phyloP scores from a whole-genome alignment of 139 green algal genomes.

The Chlorella sorokiniana region DNA sequence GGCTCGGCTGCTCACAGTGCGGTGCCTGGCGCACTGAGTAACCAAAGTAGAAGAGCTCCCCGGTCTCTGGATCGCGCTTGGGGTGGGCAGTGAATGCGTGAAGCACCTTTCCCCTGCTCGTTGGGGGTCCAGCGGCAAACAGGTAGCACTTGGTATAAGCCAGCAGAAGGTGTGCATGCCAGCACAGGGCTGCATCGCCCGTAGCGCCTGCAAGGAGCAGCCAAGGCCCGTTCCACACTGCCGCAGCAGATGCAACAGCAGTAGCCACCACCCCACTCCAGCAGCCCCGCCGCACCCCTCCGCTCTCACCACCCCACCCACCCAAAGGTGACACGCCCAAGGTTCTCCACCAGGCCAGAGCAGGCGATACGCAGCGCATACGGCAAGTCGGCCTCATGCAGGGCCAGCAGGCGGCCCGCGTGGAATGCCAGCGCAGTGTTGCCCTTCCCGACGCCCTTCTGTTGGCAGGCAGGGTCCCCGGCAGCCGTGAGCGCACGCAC shows the following conservation, averaged over 20 bases:
- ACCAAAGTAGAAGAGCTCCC: conserved; percentile 47
- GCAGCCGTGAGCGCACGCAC: background rate
- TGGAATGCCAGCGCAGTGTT: conserved; percentile 79
- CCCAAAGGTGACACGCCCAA: conserved; percentile 51
- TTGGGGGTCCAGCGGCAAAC: background rate
- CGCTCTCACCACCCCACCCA: no score
- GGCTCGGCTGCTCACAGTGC: conserved; percentile 18
- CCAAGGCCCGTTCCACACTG: no score
- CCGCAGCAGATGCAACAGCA: no score
- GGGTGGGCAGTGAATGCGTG: conserved; percentile 82
- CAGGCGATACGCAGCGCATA: conserved; percentile 44
- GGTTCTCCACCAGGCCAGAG: conserved; percentile 60
- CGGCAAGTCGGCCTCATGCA: conserved; percentile 75
- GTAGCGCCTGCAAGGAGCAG: no score
- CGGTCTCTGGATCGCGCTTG: conserved; percentile 70
- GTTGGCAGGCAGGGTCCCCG: no score
- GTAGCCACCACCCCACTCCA: no score
- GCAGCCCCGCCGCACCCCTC: no score
- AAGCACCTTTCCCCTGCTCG: background rate
- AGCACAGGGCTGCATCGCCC: no score
- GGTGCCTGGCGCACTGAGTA: conserved; percentile 51
- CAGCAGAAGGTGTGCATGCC: no score
- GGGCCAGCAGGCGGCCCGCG: conserved; percentile 64
- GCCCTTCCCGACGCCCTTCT: background rate
- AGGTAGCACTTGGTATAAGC: no score